phyloP scores from a whole-genome alignment of 2,329 filamentous ascomycete species.

The Laburnicola sp. region DNA sequence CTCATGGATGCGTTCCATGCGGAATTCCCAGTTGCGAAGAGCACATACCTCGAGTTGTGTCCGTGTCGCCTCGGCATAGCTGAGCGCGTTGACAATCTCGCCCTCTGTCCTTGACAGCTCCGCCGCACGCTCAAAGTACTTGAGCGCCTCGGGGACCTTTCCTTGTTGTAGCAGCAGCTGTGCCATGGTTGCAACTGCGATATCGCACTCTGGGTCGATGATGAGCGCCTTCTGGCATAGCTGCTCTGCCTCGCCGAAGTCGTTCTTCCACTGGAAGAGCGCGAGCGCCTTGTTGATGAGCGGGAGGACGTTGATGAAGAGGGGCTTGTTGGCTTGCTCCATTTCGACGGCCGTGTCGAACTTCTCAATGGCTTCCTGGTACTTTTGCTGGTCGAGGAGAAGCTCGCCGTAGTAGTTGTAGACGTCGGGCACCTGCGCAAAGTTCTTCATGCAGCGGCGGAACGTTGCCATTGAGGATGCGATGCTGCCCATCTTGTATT shows the following conservation, averaged over 20 bases:
- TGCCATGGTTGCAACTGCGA: constrained; percentile 97
- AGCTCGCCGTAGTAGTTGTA: constrained; percentile 99
- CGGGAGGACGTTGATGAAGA: constrained; percentile 95
- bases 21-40: neutral
- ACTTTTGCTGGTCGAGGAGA: constrained; percentile 94
- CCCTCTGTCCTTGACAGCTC: constrained; percentile 92
- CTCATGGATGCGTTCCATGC: neutral
- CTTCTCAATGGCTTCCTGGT: constrained; percentile 91
- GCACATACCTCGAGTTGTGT: constrained; percentile 75
- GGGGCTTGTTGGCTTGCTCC: constrained; percentile 91
- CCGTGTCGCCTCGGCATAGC: constrained; percentile 93
- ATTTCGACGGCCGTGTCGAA: constrained; percentile 99
- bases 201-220: constrained; percentile 97
- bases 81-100: constrained; percentile 94
- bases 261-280: constrained; percentile 97
- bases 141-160: constrained; percentile 91
- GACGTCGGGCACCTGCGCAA: constrained; percentile 92
- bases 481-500: constrained; percentile 99
- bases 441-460: constrained; percentile 97
- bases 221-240: constrained; percentile 97
- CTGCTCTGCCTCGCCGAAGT: constrained; percentile 92
- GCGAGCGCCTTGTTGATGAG: constrained; percentile 98
- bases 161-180: constrained; percentile 96
- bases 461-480: constrained; percentile 99
- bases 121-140: constrained; percentile 95